A percentile compares a stretch with the other conserved stretches of the same genome.
Conservation (phyloP, 352 stramenopile genomes). For the Hyaloperonospora brassicae region DNA sequence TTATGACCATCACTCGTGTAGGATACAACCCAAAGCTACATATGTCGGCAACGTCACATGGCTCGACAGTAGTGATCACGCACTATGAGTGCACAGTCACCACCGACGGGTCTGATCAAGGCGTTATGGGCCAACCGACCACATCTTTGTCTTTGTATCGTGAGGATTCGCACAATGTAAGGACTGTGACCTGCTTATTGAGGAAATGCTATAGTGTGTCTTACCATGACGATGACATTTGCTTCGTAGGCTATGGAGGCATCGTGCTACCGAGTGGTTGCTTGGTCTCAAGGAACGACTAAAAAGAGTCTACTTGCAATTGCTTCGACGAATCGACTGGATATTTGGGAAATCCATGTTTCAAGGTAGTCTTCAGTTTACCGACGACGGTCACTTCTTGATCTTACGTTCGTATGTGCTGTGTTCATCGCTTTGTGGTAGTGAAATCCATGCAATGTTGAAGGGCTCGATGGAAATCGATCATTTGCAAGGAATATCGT, state of each 20-base stretch:
- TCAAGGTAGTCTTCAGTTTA: constrained; percentile 15
- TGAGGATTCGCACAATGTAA: constrained; percentile 8
- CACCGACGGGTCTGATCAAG: constrained; percentile 2
- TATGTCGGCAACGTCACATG: constrained; percentile 30
- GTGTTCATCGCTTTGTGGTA: constrained; percentile 3
- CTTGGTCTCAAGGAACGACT: constrained; percentile 25
- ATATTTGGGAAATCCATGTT: constrained; percentile 31
- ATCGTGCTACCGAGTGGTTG: constrained; percentile 13
- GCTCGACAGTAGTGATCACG: constrained; percentile 30
- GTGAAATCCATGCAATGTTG: constrained; percentile 10
- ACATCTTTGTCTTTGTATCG: constrained; percentile 16
- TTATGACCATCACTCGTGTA: constrained; percentile 6
- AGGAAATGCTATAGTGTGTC: background rate
- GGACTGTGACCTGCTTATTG: constrained; percentile 1
- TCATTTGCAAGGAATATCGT: constrained; percentile 26
- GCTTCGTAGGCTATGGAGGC: background rate
- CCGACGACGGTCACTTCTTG: background rate
- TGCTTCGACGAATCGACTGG: constrained; percentile 15
- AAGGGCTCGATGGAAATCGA: constrained; percentile 11
- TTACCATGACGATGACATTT: too few species aligned
- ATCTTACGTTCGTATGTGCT: constrained; percentile 2
- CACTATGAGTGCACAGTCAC: constrained; percentile 12
- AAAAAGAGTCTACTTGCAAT: constrained; percentile 26
- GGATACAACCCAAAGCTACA: constrained; percentile 37
- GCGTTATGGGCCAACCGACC: constrained; percentile 7